Conservation (phyloP, 176 grass and related monocot species). For the Lolium multiflorum region DNA sequence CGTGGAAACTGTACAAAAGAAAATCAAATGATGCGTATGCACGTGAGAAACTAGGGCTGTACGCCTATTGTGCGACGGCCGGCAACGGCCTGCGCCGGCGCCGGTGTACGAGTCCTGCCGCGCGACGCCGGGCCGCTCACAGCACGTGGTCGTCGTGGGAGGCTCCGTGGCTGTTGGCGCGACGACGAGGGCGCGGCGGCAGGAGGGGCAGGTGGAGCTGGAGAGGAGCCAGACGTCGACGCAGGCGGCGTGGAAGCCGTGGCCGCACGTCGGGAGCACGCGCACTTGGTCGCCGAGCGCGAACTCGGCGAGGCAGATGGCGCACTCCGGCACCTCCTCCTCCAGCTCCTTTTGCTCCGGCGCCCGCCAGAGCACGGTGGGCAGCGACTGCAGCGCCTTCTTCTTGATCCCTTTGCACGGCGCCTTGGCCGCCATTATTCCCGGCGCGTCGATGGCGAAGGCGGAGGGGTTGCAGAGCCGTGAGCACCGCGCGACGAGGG, state of each 20-base stretch:
- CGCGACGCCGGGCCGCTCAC: neutral
- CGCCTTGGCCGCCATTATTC: neutral
- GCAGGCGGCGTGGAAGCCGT: slow-evolving; percentile 80
- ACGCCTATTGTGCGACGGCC: neutral
- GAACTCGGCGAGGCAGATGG: slow-evolving; percentile 85
- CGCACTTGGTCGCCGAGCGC: slow-evolving; percentile 70
- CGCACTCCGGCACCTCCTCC: slow-evolving; percentile 64
- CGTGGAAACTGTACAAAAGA: too few relatives aligned
- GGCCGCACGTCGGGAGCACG: slow-evolving; percentile 78
- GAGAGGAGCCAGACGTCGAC: slow-evolving; percentile 85
- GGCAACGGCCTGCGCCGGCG: slow-evolving; percentile 14
- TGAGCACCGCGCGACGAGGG: slow-evolving; percentile 67
- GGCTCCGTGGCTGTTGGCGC: neutral
- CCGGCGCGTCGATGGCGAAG: slow-evolving; percentile 37
- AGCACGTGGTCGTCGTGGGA: neutral
- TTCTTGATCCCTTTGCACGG: slow-evolving; percentile 57
- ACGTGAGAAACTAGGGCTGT: too few relatives aligned
- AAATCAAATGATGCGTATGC: too few relatives aligned
- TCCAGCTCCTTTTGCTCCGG: neutral
- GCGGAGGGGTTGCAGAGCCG: slow-evolving; percentile 51
- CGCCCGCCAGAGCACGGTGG: slow-evolving; percentile 49
- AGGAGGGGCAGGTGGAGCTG: slow-evolving; percentile 84
- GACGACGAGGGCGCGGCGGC: slow-evolving; percentile 67
- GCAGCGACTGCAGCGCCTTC: slow-evolving; percentile 60
- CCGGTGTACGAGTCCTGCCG: neutral